Percentiles rank a stretch among this genome's conserved stretches.
phyloP scores from a whole-genome alignment of 129 eudicot species.

The sunflower (Helianthus annuus) region DNA sequence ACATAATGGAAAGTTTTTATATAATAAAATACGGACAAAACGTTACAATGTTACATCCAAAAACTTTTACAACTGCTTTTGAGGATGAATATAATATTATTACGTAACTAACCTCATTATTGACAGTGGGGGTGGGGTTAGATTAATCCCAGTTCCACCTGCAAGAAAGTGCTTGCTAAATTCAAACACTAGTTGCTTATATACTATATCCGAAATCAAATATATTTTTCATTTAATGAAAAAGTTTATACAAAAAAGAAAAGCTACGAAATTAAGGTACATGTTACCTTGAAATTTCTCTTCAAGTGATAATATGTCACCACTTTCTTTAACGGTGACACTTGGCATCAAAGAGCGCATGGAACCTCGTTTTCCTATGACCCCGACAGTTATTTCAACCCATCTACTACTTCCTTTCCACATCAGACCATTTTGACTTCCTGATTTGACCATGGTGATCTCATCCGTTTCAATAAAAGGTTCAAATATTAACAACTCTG shows the following conservation, averaged over 20 bases:
- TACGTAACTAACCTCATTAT: conserved; percentile 63
- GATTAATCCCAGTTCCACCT: conserved; percentile 97
- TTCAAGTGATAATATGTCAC: conserved; percentile 86
- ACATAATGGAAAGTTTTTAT: background rate
- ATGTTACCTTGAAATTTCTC: conserved; percentile 86
- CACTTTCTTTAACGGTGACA: conserved; percentile 84
- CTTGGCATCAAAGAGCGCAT: conserved; percentile 90
- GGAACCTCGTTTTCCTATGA: conserved; percentile 70
- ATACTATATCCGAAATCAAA: conserved; percentile 5
- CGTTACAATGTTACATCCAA: background rate
- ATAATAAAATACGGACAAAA: background rate
- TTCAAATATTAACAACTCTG: conserved; percentile 79
- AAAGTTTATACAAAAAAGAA: conserved; percentile 5
- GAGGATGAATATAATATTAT: background rate
- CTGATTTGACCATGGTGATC: conserved; percentile 54
- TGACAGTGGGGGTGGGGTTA: conserved; percentile 88
- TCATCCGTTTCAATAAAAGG: conserved; percentile 93
- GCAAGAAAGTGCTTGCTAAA: conserved; percentile 30
- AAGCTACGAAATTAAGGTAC: background rate
- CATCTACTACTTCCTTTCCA: conserved; percentile 93
- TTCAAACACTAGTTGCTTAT: conserved; percentile 18
- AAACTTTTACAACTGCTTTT: background rate
- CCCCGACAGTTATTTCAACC: conserved; percentile 95
- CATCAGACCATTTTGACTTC: conserved; percentile 47
- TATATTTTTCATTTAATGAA: background rate